Percentiles rank a stretch among this genome's conserved stretches.
Evolutionary conservation across 768 basidiomycete genomes (phyloP).

Genomic region (Tulasnella sp.): DNA sequence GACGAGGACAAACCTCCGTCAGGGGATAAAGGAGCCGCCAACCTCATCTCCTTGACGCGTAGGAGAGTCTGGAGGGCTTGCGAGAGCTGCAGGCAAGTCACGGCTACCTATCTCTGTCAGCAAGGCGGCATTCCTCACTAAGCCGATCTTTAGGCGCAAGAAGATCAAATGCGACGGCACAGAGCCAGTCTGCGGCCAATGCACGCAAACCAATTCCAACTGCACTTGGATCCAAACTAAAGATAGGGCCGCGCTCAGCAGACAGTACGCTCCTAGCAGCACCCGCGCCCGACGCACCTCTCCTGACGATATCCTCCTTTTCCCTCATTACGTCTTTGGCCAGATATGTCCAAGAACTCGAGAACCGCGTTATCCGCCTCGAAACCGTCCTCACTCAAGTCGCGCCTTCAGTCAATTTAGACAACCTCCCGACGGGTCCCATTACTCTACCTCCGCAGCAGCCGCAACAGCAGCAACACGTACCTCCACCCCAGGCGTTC

Average conservation of each 20-base stretch:
- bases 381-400: conserved; percentile 78
- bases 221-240: conserved; percentile 90
- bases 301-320: conserved; percentile 20
- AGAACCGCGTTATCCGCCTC: conserved; percentile 80
- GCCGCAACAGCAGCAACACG: background rate
- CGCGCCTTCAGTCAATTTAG: conserved; percentile 66
- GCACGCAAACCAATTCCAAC: conserved; percentile 59
- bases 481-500: background rate
- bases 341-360: conserved; percentile 87
- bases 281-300: background rate
- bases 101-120: conserved; percentile 1
- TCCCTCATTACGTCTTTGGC: background rate
- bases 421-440: conserved; percentile 28
- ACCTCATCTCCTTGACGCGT: conserved; percentile 53
- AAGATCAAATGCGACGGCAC: conserved; percentile 90
- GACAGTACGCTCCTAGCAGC: conserved; percentile 53
- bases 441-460: conserved; percentile 7
- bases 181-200: conserved; percentile 82
- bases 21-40: conserved; percentile 53
- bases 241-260: conserved; percentile 79
- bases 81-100: conserved; percentile 72
- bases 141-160: conserved; percentile 53
- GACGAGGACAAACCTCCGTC: conserved; percentile 46
- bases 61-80: conserved; percentile 81
- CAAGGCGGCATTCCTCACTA: conserved; percentile 21